Base-by-base conservation (phyloP, 2,329 filamentous ascomycete species). In the Claviceps humidiphila region DNA sequence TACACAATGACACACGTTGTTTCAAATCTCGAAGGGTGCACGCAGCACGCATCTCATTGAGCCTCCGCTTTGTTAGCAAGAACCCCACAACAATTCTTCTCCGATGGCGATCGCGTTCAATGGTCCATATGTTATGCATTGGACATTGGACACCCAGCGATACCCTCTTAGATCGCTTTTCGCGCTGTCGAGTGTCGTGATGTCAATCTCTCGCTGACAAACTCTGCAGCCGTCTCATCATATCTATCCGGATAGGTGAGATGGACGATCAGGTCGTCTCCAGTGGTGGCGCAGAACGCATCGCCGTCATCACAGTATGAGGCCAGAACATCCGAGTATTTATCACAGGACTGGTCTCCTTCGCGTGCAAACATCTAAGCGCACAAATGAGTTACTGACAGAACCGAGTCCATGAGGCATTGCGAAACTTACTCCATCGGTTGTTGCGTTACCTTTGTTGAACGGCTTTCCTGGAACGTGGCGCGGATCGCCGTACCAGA, bases 401-500 rank as follows among this genome's bases (percentile, higher is more conserved):
- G 26, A 16, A 37, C 1, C 26, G 26, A 11, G 7, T 20, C 20
- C 5, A 5, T 6, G 3, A 16, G 30, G n/a, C 4, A 3, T 13
- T 14, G 2, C 7, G 20, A 22, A n/a, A 38, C 49, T 50, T 38
- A 50, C 40, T 4, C 49, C 49, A 8, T 24, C 22, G 4, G 49
- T 44, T 37, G 20, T 40, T 37, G 49, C 40, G 13, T n/a, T 51
- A 14, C 49, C 49, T 30, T 39, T 51, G 41, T 45, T 17, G 13
- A 37, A 51, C 5, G 49, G 6, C 41, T 51, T 45, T 14, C 49
- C 49, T 11, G 41, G 7, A 26, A 44, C 41, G 17, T 20, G 14
- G 16, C 49, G 40, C 17, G 49, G 49, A 42, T 51, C 49, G 5
- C 41, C 49, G 38, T 45, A 45, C 49, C 49, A 51, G 13, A 51